Base-by-base conservation (phyloP, 169 alveolate species). In the Eimeria acervulina region DNA sequence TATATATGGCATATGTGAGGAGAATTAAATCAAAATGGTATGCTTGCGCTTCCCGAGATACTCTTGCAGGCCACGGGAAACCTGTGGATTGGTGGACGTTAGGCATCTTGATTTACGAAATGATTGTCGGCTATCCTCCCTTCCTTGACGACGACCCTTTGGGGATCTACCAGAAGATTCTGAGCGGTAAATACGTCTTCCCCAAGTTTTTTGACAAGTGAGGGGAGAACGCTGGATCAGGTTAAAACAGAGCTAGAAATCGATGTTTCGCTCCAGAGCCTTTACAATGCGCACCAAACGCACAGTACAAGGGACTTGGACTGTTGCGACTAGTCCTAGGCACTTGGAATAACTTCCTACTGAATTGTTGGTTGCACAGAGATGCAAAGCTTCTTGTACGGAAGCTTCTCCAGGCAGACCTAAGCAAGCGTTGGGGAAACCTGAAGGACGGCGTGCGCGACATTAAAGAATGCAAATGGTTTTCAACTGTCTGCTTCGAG, bases 71-170 rank as follows among this genome's bases (percentile, higher is more conserved):
- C 0, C 99, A 99, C 96, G 99, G 99, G 84, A 99, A 99, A 96
- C 99, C 99, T 12, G 99, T 99, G 33, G 99, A 99, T 96, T 99
- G 99, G 99, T 99, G 99, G 99, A 99, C 99, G 19, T 97, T 99
- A 76, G 99, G 98, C 59, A 97, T 97, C 12, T 88, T 99, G 87
- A 98, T 99, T 26, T 99, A 99, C 97, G 99, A 99, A 98, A 99
- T 99, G 99, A 97, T 99, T 52, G 99, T 99, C 36, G 99, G 99
- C 33, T 98, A 99, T 95, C 99, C 99, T 51, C 99, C 99, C 40
- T 99, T 99, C 98, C 98, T 98, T 96, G 99, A 99, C 95, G 99
- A 99, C 96, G 99, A 99, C 95, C 99, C 99, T 19, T 98, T 99
- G 98, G 98, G 99, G 68, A 98, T 99, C 74, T 99, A 99, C 97